These are phyloP conservation scores for Cylindrotheca fusiformis DNA, from an alignment of 108 stramenopile genomes.

Conservation along the genomic window DNA sequence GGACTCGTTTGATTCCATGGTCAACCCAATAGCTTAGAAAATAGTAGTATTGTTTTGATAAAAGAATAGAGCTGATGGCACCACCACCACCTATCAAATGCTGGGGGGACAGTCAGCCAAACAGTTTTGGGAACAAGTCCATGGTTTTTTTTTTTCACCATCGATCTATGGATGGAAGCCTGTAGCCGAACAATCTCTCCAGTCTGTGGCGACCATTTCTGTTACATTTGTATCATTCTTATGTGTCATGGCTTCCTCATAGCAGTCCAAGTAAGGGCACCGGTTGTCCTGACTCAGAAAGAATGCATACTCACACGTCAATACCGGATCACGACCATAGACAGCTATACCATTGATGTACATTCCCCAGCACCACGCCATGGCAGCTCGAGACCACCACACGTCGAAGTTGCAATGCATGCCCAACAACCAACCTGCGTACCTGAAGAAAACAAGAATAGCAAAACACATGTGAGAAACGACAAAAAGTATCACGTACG, in stretches of 20 bases:
- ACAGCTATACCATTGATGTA: slow-evolving; percentile 74
- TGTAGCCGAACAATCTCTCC: slow-evolving; percentile 50
- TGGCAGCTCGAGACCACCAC: slow-evolving; percentile 46
- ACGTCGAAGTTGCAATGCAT: slow-evolving; percentile 57
- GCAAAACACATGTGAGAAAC: background rate
- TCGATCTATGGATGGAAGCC: slow-evolving; percentile 36
- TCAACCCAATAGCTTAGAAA: no score
- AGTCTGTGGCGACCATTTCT: slow-evolving; percentile 35
- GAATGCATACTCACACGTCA: slow-evolving; percentile 66
- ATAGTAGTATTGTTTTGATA: no score
- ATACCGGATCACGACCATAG: slow-evolving; percentile 74
- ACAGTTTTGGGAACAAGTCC: no score
- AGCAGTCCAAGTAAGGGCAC: slow-evolving; percentile 63
- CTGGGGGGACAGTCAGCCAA: no score
- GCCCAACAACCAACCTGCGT: slow-evolving; percentile 46
- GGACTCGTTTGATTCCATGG: no score
- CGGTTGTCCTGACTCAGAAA: slow-evolving; percentile 42
- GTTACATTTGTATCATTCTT: slow-evolving; percentile 18
- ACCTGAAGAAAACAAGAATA: background rate
- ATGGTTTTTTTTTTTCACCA: no score
- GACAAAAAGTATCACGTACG: no score
- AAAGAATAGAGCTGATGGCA: no score
- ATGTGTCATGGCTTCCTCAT: slow-evolving; percentile 36
- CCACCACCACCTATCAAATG: no score
- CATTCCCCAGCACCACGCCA: slow-evolving; percentile 58